Evolutionary conservation across 345 rosid genomes (phyloP).

Genomic region (Salix dunnii): DNA sequence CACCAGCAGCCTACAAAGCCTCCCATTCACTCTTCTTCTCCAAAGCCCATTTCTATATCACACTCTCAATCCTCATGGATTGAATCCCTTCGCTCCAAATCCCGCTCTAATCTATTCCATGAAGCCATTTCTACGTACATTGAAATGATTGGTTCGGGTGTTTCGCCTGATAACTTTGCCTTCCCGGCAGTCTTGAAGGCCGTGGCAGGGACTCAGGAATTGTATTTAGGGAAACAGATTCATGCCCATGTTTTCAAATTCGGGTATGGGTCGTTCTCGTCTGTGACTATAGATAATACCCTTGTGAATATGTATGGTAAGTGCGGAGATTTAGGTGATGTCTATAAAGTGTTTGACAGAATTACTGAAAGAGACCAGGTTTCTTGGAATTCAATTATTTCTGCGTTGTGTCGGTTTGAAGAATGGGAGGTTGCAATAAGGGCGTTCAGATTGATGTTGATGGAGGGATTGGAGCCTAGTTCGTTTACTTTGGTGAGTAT

Average conservation of each 20-base stretch:
- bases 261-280: constrained; percentile 42
- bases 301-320: constrained; percentile 71
- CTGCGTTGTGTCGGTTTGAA: constrained; percentile 55
- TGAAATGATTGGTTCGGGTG: constrained; percentile 47
- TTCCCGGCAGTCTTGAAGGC: constrained; percentile 81
- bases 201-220: constrained; percentile 47
- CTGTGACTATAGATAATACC: constrained; percentile 57
- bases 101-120: constrained; percentile 52
- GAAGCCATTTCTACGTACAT: constrained; percentile 63
- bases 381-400: constrained; percentile 82
- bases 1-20: background rate
- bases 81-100: constrained; percentile 52
- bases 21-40: constrained; percentile 13
- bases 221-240: constrained; percentile 61
- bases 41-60: constrained; percentile 20
- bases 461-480: constrained; percentile 56
- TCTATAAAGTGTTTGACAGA: constrained; percentile 64
- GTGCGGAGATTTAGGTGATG: constrained; percentile 55
- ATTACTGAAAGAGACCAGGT: constrained; percentile 72
- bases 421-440: constrained; percentile 69
- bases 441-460: constrained; percentile 57
- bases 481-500: constrained; percentile 83
- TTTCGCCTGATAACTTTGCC: constrained; percentile 60
- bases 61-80: constrained; percentile 55
- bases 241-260: constrained; percentile 77